These are phyloP conservation scores for Amylostereum areolatum DNA, from an alignment of 1,284 basidiomycete species.

Conservation along the genomic window DNA sequence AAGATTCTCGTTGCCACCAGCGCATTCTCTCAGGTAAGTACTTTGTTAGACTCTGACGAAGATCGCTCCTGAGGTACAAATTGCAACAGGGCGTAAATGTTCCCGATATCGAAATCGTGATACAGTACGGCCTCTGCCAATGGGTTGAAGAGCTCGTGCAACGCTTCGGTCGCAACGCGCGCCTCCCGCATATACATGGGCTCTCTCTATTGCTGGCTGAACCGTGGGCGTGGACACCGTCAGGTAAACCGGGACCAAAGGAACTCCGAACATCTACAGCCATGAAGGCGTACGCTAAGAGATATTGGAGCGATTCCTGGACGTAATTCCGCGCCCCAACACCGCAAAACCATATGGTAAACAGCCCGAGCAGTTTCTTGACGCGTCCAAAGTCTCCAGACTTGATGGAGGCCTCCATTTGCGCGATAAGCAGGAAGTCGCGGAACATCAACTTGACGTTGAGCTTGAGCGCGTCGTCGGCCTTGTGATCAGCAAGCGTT, in stretches of 20 bases:
- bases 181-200: neutral
- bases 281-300: neutral
- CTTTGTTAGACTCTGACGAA: neutral
- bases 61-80: too few species aligned
- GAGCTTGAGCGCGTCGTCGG: too few species aligned
- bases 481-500: too few species aligned
- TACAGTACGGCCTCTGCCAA: neutral
- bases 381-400: neutral
- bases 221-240: neutral
- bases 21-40: neutral
- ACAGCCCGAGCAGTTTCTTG: neutral
- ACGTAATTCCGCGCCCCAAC: slow-evolving; percentile 18
- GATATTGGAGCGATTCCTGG: too few species aligned
- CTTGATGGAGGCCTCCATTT: neutral
- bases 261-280: neutral
- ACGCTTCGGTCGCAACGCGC: slow-evolving; percentile 1
- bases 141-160: neutral
- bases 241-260: neutral
- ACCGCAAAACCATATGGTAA: slow-evolving; percentile 2
- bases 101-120: neutral
- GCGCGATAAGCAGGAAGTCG: neutral
- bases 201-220: slow-evolving; percentile 1
- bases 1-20: neutral
- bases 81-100: neutral
- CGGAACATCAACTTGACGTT: neutral